Conservation (phyloP, 1,139 yeast genomes). For the Saccharomyces pastorianus region DNA sequence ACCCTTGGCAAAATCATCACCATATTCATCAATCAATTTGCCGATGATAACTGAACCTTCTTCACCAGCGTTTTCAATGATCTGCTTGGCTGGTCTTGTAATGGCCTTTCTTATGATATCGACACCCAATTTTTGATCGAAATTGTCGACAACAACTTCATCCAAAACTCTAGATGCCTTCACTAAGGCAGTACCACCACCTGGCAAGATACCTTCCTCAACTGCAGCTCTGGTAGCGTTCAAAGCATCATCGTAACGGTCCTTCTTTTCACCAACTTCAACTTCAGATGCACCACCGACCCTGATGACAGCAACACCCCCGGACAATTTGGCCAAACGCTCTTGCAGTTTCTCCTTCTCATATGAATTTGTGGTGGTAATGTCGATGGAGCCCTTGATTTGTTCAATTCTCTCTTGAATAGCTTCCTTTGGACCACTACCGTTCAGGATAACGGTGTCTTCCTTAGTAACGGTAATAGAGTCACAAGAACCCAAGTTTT, state of each 20-base stretch:
- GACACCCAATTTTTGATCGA: slow-evolving; percentile 97
- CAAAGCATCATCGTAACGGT: slow-evolving; percentile 97
- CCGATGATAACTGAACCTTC: slow-evolving; percentile 98
- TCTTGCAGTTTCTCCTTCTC: slow-evolving; percentile 97
- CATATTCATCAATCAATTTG: slow-evolving; percentile 75
- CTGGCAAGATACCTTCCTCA: slow-evolving; percentile 98
- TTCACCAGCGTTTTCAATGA: slow-evolving; percentile 97
- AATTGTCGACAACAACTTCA: slow-evolving; percentile 75
- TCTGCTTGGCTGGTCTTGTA: slow-evolving; percentile 93
- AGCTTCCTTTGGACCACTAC: slow-evolving; percentile 87
- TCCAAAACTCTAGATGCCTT: slow-evolving; percentile 86
- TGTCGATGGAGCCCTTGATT: slow-evolving; percentile 74
- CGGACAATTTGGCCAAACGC: slow-evolving; percentile 95
- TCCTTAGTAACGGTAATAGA: slow-evolving; percentile 93
- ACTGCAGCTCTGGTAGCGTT: slow-evolving; percentile 99
- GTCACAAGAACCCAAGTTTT: slow-evolving; percentile 88
- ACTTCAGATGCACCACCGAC: slow-evolving; percentile 98
- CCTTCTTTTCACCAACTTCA: slow-evolving; percentile 99
- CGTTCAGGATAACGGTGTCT: slow-evolving; percentile 92
- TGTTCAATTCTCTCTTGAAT: slow-evolving; percentile 92
- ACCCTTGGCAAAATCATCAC: slow-evolving; percentile 82
- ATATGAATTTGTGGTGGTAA: slow-evolving; percentile 79
- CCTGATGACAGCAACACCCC: slow-evolving; percentile 98
- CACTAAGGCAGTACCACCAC: slow-evolving; percentile 98
- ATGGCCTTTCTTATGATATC: slow-evolving; percentile 93